Percentiles rank a stretch among this genome's conserved stretches.
These are phyloP conservation scores for Leucogyrophana mollusca DNA, from an alignment of 768 basidiomycete species.

Conservation along the genomic window DNA sequence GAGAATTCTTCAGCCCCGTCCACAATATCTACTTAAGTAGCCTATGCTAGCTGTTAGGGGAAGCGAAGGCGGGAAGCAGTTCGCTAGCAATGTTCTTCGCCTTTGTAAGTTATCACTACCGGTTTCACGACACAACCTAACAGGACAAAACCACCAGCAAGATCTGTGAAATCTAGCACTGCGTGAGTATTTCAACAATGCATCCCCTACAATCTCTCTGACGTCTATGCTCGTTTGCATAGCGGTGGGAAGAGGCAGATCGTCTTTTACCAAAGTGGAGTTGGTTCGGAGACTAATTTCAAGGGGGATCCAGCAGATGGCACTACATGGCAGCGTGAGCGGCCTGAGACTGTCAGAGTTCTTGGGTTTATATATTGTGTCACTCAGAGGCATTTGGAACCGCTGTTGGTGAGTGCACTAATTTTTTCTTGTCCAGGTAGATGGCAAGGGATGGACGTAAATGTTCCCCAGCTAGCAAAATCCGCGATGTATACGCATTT, in stretches of 20 bases:
- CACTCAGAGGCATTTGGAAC: constrained; percentile 9
- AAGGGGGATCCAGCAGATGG: constrained; percentile 10
- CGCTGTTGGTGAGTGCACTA: constrained; percentile 1
- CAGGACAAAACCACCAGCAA: not conserved
- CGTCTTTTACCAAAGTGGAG: constrained; percentile 24
- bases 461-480: constrained; percentile 15
- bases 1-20: too few relatives aligned
- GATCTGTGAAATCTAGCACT: constrained; percentile 1
- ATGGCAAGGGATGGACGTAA: not conserved
- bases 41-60: too few relatives aligned
- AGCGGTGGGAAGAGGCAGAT: constrained; percentile 8
- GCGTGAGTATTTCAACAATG: not conserved
- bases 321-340: constrained; percentile 3
- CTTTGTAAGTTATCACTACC: constrained; percentile 4
- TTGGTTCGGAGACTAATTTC: constrained; percentile 19
- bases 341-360: not conserved
- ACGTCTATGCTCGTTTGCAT: not conserved
- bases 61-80: too few relatives aligned
- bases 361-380: not conserved
- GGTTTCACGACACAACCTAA: not conserved
- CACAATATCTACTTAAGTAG: too few relatives aligned
- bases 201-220: too few relatives aligned
- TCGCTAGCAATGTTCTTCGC: constrained; percentile 7
- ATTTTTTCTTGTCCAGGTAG: not conserved
- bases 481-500: constrained; percentile 24